A percentile compares a stretch with the other conserved stretches of the same genome.
These are phyloP conservation scores for Hypocrella siamensis DNA, from an alignment of 2,329 filamentous ascomycete genomes.

Conservation along the genomic window DNA sequence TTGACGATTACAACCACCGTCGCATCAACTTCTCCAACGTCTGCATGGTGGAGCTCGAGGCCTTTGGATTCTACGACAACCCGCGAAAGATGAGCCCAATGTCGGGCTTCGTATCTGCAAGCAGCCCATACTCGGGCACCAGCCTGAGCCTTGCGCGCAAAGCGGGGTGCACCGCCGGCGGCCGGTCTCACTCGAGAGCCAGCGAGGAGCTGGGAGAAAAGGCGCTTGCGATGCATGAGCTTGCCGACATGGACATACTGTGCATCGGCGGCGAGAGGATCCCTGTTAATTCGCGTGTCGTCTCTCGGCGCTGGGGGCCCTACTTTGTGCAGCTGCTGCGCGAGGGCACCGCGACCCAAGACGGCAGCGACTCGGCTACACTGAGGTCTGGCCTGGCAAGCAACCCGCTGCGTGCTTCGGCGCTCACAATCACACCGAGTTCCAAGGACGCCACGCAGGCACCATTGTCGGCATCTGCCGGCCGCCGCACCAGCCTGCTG, in stretches of 20 bases:
- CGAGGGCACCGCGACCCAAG: slow-evolving; percentile 59
- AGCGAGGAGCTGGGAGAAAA: slow-evolving; percentile 77
- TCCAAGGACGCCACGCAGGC: slow-evolving; percentile 32
- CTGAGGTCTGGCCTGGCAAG: slow-evolving; percentile 47
- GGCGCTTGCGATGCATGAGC: slow-evolving; percentile 63
- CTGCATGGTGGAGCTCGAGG: slow-evolving; percentile 92
- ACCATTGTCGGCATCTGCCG: slow-evolving; percentile 20
- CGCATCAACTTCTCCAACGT: slow-evolving; percentile 96
- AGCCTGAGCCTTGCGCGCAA: slow-evolving; percentile 42
- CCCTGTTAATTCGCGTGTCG: slow-evolving; percentile 79
- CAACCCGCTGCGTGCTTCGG: slow-evolving; percentile 56
- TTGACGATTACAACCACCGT: slow-evolving; percentile 96
- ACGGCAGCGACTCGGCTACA: slow-evolving; percentile 61
- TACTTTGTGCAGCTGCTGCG: slow-evolving; percentile 88
- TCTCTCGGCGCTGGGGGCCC: slow-evolving; percentile 81
- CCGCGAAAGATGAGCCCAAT: slow-evolving; percentile 63
- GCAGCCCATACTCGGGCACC: slow-evolving; percentile 47
- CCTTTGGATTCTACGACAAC: slow-evolving; percentile 95
- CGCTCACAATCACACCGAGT: slow-evolving; percentile 66
- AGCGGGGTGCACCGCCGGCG: slow-evolving; percentile 53
- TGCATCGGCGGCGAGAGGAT: slow-evolving; percentile 84
- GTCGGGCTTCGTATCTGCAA: slow-evolving; percentile 74
- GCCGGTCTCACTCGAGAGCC: slow-evolving; percentile 57
- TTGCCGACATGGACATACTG: slow-evolving; percentile 93
- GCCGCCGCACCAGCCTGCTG: slow-evolving; percentile 24